These are phyloP conservation scores for Podospora pseudocomata DNA, from an alignment of 495 filamentous ascomycete species.

Conservation along the genomic window DNA sequence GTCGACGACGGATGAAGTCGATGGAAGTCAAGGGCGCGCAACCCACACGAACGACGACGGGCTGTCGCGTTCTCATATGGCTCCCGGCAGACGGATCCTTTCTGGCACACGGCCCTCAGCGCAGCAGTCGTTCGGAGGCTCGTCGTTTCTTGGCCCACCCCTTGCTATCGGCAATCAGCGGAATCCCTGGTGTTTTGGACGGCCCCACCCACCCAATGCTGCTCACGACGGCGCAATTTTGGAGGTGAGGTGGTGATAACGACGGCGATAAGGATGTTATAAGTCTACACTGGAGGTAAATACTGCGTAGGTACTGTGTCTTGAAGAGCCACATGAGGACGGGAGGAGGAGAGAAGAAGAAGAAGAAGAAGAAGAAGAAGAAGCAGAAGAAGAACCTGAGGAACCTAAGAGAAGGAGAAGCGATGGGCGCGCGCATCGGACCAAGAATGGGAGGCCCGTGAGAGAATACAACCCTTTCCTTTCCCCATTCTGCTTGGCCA, in stretches of 20 bases:
- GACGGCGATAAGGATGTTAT: not conserved
- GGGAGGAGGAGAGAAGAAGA: not conserved
- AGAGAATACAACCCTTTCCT: not conserved
- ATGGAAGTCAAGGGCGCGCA: not conserved
- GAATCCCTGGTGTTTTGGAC: constrained; percentile 19
- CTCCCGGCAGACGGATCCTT: constrained; percentile 1
- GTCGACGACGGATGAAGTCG: not conserved
- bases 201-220: constrained; percentile 23
- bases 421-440: not conserved
- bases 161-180: constrained; percentile 23
- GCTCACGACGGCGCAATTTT: constrained; percentile 16
- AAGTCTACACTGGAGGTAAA: too few species aligned
- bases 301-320: too few species aligned
- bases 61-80: constrained; percentile 14
- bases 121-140: not conserved
- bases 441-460: not conserved
- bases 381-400: not conserved
- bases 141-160: constrained; percentile 9
- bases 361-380: not conserved
- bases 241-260: not conserved
- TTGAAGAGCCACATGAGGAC: too few species aligned
- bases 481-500: not conserved
- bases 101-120: not conserved
- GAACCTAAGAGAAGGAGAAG: not conserved
- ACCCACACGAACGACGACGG: constrained; percentile 13